Evolutionary conservation across 202 grass and related monocot genomes (phyloP).

Genomic region (Bolboschoenoplectus hybrid): DNA sequence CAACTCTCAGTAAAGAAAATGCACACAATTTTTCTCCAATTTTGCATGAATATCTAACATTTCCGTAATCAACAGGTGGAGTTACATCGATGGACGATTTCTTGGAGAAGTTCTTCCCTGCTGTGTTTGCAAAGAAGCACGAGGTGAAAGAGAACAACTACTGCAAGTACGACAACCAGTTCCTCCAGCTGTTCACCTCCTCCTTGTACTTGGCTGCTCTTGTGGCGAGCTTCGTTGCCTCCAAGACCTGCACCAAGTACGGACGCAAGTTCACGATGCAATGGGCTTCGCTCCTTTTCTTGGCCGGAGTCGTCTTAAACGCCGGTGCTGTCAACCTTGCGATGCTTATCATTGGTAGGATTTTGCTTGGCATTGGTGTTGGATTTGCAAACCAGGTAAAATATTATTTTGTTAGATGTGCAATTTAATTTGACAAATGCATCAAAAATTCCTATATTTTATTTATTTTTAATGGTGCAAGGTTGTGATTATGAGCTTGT

Average conservation of each 20-base stretch:
- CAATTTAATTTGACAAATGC: background rate
- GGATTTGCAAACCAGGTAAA: slow-evolving; percentile 74
- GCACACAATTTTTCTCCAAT: background rate
- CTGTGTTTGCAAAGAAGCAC: slow-evolving; percentile 70
- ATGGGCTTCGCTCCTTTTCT: slow-evolving; percentile 67
- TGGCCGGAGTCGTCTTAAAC: slow-evolving; percentile 50
- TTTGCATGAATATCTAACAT: background rate
- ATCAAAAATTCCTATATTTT: too few species aligned
- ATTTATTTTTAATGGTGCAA: background rate
- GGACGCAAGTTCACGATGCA: slow-evolving; percentile 70
- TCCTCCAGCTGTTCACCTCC: slow-evolving; percentile 78
- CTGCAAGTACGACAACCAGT: slow-evolving; percentile 81
- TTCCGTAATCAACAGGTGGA: slow-evolving; percentile 50
- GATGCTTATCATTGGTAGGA: slow-evolving; percentile 77
- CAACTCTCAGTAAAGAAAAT: background rate
- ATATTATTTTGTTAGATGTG: background rate
- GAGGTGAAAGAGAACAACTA: slow-evolving; percentile 71
- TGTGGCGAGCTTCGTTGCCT: slow-evolving; percentile 60
- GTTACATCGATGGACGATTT: slow-evolving; percentile 90
- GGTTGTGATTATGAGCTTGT: background rate
- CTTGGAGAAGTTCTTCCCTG: slow-evolving; percentile 60
- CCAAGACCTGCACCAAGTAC: slow-evolving; percentile 51
- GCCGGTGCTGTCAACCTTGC: slow-evolving; percentile 20
- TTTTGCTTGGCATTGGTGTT: slow-evolving; percentile 70
- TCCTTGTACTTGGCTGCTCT: slow-evolving; percentile 88